Conservation (phyloP, 2,329 filamentous ascomycete genomes). For the Bipolaris zeicola region DNA sequence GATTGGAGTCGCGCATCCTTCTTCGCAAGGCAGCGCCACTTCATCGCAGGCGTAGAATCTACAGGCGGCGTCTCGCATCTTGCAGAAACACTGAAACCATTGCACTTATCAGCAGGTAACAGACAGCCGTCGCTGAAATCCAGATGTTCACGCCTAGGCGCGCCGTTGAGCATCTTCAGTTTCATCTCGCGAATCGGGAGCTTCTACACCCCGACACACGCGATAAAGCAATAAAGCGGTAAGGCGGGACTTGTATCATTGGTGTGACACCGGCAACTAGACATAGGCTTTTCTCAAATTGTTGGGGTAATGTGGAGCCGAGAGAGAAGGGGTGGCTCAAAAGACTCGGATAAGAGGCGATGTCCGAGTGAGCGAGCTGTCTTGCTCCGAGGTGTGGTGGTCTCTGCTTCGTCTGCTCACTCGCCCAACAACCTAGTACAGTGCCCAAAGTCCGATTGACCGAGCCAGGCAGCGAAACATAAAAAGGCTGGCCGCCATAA, state of each 20-base stretch:
- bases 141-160: conserved; percentile 62
- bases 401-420: background rate
- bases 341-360: conserved; percentile 7
- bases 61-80: background rate
- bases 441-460: conserved; percentile 8
- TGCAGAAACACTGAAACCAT: conserved; percentile 38
- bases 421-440: background rate
- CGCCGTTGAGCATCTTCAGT: conserved; percentile 61
- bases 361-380: background rate
- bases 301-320: conserved; percentile 2
- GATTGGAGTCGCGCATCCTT: conserved; percentile 27
- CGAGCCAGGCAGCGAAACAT: background rate
- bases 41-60: conserved; percentile 21
- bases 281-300: background rate
- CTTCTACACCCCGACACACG: conserved; percentile 2
- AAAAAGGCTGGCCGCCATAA: conserved; percentile 6
- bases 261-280: background rate
- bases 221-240: background rate
- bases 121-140: conserved; percentile 61
- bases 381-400: conserved; percentile 3
- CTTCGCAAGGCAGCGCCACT: conserved; percentile 37
- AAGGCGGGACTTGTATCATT: background rate
- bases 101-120: conserved; percentile 56
- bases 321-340: background rate
- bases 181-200: conserved; percentile 41